These are phyloP conservation scores for Beauveria brongniartii DNA, from an alignment of 2,329 filamentous ascomycete genomes.

Conservation along the genomic window DNA sequence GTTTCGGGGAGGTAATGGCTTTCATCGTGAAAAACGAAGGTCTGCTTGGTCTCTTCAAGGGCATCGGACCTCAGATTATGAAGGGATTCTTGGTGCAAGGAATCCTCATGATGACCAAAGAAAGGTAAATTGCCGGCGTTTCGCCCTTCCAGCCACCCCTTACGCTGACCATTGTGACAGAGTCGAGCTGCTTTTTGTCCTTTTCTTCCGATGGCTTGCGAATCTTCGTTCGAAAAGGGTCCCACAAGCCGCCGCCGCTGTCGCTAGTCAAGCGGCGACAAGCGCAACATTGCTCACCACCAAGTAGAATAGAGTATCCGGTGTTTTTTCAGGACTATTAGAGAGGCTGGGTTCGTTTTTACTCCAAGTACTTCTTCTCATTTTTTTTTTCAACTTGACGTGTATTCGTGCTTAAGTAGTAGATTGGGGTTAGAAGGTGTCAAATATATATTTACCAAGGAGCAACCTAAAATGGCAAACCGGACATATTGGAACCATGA, in stretches of 20 bases:
- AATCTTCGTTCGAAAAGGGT: slow-evolving; percentile 63
- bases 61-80: slow-evolving; percentile 85
- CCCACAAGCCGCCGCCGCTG: slow-evolving; percentile 55
- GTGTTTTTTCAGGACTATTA: background rate
- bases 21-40: slow-evolving; percentile 92
- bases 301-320: background rate
- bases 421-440: no score
- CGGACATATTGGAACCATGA: no score
- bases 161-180: slow-evolving; percentile 32
- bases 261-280: slow-evolving; percentile 31
- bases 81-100: slow-evolving; percentile 94
- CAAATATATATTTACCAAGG: no score
- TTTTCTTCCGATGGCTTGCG: slow-evolving; percentile 76
- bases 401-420: background rate
- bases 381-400: background rate
- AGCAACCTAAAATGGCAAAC: no score
- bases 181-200: slow-evolving; percentile 80
- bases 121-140: slow-evolving; percentile 52
- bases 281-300: slow-evolving; percentile 1
- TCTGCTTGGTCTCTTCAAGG: slow-evolving; percentile 80
- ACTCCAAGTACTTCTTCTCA: background rate
- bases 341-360: background rate
- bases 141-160: background rate
- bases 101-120: slow-evolving; percentile 98
- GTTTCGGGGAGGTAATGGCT: slow-evolving; percentile 87